Evolutionary conservation across 2,329 filamentous ascomycete genomes (phyloP), one percentile per base, ranked within the genome.

Genomic region (Beauveria rudraprayagi): DNA sequence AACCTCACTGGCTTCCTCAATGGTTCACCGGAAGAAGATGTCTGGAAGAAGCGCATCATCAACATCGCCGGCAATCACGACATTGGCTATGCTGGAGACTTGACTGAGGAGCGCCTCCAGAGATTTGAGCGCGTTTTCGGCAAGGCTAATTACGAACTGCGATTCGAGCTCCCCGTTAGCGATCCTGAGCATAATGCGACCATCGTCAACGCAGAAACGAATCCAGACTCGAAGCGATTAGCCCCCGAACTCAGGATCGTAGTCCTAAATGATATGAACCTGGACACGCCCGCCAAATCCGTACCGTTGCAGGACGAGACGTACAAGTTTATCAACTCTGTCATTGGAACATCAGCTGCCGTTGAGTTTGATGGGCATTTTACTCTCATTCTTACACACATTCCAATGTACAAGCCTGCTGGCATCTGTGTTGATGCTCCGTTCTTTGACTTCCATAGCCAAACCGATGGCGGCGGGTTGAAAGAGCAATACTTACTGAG

Each of bases 51-150:
- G 46, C 83, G 89, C 60, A 80, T 97, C 65, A 91, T 99, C 71
- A 95, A 96, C 67, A 85, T 97, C 28, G 92, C 87, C 0, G 94
- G 94, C 1, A 99, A 99, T 70, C 94, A 99, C 71, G 94, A 99
- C 72, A 87, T 99, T 69, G 94, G 94, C 40, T 99, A 99, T 71
- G 91, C 92, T 0, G 94, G 94, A 3, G 94, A 99, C 72, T 81
- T 97, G 63, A 91, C 88, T 46, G 76, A 81, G n/a, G 80, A 85
- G 63, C 85, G 92, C 3, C 79, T 97, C 60, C 78, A 84, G 30
- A 84, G 94, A 1, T 99, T 97, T 70, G 92, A 96, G 75, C 80
- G 82, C 24, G 83, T 83, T 1, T 99, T 96, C 76, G 94, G 94
- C 61, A 90, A 86, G 65, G 85, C 90, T 19, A 96, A 97, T 72